Percentiles rank a stretch among this genome's conserved stretches.
Conservation (phyloP, 148 eudicot species). For the Spergularia marina region DNA sequence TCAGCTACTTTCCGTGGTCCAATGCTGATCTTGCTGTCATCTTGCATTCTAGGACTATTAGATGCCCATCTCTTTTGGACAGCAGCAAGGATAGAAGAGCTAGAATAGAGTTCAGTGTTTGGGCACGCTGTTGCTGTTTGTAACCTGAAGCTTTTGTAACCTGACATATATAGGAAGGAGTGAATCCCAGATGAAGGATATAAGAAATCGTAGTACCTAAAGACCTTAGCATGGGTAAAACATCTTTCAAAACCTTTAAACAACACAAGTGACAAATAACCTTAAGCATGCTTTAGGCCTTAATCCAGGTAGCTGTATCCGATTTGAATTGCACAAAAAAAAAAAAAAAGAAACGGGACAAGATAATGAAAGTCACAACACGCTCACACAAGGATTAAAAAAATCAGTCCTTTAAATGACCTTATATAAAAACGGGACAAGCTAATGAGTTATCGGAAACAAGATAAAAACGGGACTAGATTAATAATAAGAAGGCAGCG, state of each 20-base stretch:
- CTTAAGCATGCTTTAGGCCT: too few relatives aligned
- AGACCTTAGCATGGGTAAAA: not conserved
- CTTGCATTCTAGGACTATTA: conserved; percentile 43
- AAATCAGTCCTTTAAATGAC: too few relatives aligned
- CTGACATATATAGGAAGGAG: conserved; percentile 35
- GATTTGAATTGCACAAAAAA: too few relatives aligned
- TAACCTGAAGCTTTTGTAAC: conserved; percentile 34
- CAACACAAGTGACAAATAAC: too few relatives aligned
- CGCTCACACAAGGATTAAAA: too few relatives aligned
- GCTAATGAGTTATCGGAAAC: too few relatives aligned
- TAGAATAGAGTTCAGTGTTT: conserved; percentile 22
- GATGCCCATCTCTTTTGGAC: conserved; percentile 64
- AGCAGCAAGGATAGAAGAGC: conserved; percentile 29
- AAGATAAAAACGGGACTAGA: too few relatives aligned
- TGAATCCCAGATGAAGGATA: not conserved
- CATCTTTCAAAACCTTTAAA: not conserved
- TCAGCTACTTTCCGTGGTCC: conserved; percentile 58
- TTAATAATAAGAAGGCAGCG: too few relatives aligned
- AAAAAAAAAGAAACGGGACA: too few relatives aligned
- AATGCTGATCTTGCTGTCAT: conserved; percentile 71
- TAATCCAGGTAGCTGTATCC: too few relatives aligned
- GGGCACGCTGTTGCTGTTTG: conserved; percentile 33
- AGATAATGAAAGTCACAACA: too few relatives aligned
- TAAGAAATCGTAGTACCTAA: not conserved
- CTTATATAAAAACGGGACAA: too few relatives aligned